Base-by-base conservation (phyloP, 768 basidiomycete species). In the Rhodotorula sphaerocarpa region DNA sequence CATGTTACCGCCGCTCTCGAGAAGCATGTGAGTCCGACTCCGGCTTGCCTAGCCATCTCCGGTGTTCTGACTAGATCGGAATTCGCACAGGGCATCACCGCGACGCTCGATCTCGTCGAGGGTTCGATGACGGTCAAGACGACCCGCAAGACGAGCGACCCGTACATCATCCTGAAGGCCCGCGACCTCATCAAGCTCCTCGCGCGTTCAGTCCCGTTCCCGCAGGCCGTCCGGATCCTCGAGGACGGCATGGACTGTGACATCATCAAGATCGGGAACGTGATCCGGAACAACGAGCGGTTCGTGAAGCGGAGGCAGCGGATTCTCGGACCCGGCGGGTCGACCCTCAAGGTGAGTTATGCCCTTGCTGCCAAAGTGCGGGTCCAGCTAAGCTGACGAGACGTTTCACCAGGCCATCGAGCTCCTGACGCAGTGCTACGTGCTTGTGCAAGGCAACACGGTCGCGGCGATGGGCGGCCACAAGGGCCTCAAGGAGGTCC, bases 101-200 rank as follows among this genome's bases (percentile, higher is more conserved):
- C 91, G 73, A 89, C 87, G 33, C 83, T 99, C 25, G 92, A 99
- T 77, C 79, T 99, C 65, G 84, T 99, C 33, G 88, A 97, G 67
- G 95, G 95, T 65, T 89, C 88, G 33, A 97, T 99, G 95, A 86
- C 90, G 43, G 95, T 97, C 42, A 83, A 85, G 62, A 99, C 95
- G 31, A 97, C 95, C 18, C 83, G 95, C 59, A 97, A 95, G 80
- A 90, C 95, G 39, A 92, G 82, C 76, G 95, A 99, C 74, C 95
- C 95, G 0, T 97, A 96, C 74, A 84, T 95, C 65, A 84, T 97
- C 63, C 81, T 99, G 63, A 97, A 97, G 78, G 91, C 90, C 15
- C 83, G 95, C 45, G 95, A 99, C 75, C 80, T 97, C 79, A 82
- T 97, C 69, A 97, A 97, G 75, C 82, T 99, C 7, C 81, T 99